Evolutionary conservation across 352 stramenopile genomes (phyloP).

Genomic region (Hyaloperonospora brassicae): DNA sequence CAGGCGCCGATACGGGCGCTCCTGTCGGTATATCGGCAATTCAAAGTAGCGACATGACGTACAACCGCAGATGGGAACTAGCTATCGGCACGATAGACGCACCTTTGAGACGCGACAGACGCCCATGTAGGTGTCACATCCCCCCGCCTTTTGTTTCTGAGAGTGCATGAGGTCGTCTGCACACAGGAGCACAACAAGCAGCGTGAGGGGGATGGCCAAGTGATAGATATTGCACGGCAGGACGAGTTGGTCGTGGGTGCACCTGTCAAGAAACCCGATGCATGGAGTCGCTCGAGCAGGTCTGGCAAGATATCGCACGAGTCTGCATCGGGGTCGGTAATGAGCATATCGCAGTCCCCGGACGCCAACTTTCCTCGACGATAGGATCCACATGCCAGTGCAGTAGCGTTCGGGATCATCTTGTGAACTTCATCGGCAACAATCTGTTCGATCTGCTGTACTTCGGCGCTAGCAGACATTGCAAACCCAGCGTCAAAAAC

Average conservation of each 20-base stretch:
- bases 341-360: conserved; percentile 73
- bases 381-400: conserved; percentile 70
- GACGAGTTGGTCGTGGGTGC: neutral
- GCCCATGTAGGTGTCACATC: conserved; percentile 83
- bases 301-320: conserved; percentile 62
- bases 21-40: conserved; percentile 9
- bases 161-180: conserved; percentile 64
- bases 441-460: conserved; percentile 60
- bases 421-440: conserved; percentile 64
- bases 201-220: neutral
- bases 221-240: neutral
- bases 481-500: neutral
- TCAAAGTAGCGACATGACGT: too few relatives aligned
- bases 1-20: conserved; percentile 53
- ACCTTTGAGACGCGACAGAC: conserved; percentile 63
- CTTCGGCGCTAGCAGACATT: conserved; percentile 44
- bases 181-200: neutral
- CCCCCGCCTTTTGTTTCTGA: conserved; percentile 42
- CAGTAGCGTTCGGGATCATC: conserved; percentile 51
- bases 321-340: conserved; percentile 65
- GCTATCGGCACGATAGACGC: neutral
- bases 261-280: conserved; percentile 58
- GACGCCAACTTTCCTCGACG: conserved; percentile 60
- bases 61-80: neutral
- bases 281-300: conserved; percentile 55